phyloP scores from a whole-genome alignment of 2,329 filamentous ascomycete species.

The Pyricularia sp. region DNA sequence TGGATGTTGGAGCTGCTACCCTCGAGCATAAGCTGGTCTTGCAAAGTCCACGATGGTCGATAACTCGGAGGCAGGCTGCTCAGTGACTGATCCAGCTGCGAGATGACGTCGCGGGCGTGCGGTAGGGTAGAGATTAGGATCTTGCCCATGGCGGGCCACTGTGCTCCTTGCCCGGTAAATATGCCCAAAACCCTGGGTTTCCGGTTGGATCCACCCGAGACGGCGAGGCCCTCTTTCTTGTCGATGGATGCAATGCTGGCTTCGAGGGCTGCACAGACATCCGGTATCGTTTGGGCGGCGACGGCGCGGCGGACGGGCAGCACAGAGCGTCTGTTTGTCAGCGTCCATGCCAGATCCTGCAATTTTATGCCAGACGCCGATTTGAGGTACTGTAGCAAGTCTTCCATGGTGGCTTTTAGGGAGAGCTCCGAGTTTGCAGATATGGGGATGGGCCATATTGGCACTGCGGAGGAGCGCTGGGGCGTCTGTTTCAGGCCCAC shows the following conservation, averaged over 20 bases:
- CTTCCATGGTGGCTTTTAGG: background rate
- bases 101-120: background rate
- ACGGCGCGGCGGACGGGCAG: too few relatives aligned
- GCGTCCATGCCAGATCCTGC: background rate
- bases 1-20: slow-evolving; percentile 20
- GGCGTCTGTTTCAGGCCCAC: slow-evolving; percentile 8
- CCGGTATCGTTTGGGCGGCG: too few relatives aligned
- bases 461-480: too few relatives aligned
- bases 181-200: slow-evolving; percentile 10
- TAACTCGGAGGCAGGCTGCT: background rate
- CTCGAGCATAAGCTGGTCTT: slow-evolving; percentile 23
- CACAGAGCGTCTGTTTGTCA: too few relatives aligned
- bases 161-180: slow-evolving; percentile 25
- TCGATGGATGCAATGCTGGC: background rate
- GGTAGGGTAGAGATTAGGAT: background rate
- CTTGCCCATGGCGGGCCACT: background rate
- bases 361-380: background rate
- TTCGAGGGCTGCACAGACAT: too few relatives aligned
- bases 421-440: too few relatives aligned
- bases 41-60: slow-evolving; percentile 19
- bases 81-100: slow-evolving; percentile 15
- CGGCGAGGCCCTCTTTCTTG: too few relatives aligned
- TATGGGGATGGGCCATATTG: too few relatives aligned
- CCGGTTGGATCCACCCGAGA: background rate
- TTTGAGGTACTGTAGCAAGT: background rate